A percentile compares a stretch with the other conserved stretches of the same genome.
phyloP scores from a whole-genome alignment of 208 protist genomes.

The Leptomonas pyrrhocoris region DNA sequence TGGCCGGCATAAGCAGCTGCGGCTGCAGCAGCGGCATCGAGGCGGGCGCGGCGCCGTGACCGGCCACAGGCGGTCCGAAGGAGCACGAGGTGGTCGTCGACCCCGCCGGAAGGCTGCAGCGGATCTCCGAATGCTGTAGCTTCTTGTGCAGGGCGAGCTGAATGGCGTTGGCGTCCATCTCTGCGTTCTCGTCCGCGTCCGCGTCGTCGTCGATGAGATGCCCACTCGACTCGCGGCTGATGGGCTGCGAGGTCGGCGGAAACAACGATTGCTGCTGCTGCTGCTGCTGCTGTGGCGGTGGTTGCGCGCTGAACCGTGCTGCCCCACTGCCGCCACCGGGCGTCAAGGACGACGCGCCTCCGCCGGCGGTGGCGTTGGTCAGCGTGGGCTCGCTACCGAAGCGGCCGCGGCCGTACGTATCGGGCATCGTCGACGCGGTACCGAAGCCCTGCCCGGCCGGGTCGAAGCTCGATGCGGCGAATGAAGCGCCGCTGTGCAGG shows the following conservation, averaged over 20 bases:
- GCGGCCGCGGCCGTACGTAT: neutral
- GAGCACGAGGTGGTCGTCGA: neutral
- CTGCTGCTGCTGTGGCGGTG: neutral
- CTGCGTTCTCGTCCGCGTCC: constrained; percentile 27
- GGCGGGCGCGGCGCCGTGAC: neutral
- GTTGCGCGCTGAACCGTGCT: no score
- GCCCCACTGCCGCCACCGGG: neutral
- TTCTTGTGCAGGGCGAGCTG: constrained; percentile 72
- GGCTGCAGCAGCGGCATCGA: constrained; percentile 25
- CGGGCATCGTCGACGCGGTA: constrained; percentile 4
- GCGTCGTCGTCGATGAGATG: neutral
- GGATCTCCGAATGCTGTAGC: constrained; percentile 35
- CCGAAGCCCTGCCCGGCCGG: neutral
- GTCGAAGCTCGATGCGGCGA: constrained; percentile 14
- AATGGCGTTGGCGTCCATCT: constrained; percentile 58
- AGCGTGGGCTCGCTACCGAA: neutral
- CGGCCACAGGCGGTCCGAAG: neutral
- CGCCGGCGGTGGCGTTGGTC: neutral
- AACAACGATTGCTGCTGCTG: neutral
- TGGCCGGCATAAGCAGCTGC: neutral
- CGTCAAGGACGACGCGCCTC: neutral
- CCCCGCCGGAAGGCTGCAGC: constrained; percentile 15
- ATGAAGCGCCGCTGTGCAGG: neutral
- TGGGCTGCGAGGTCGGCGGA: constrained; percentile 1
- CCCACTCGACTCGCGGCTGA: constrained; percentile 11